Evolutionary conservation across 305 asterid genomes (phyloP), one percentile per base, ranked within the genome.

Genomic region (Nicotiana rustica): DNA sequence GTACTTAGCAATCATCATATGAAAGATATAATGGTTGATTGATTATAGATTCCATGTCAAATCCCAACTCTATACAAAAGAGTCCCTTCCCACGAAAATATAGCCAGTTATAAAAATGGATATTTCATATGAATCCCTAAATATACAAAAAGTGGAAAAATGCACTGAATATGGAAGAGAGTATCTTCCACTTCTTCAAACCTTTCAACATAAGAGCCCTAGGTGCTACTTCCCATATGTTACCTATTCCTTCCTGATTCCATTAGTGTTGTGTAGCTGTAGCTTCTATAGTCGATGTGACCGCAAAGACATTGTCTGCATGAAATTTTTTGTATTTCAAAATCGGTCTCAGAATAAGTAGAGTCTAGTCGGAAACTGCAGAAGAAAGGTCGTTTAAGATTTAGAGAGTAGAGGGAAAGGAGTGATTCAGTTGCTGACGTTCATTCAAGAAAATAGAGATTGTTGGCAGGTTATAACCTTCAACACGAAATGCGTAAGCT

Each of bases 1-100:
- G 62, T 60, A 71, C 14, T 21, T 71, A 19, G 78, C 33, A 70
- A 41, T 44, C 78, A 70, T 44, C 78, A 70, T 70, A 47, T 12
- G 2, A 21, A 47, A 47, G 36, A 47, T 71, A 71, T 47, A 47
- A 19, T 71, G 25, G 25, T 71, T n/a, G 77, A 69, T 1, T 6
- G 10, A 6, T n/a, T 12, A n/a, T 35, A 65, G 69, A 62, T 41
- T 70, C 59, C 78, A 19, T 70, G 55, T 44, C 57, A 49, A 47
- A 73, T 49, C 62, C 59, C 14, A 73, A 73, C 21, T 44, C 61
- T 47, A 44, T 47, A 47, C 67, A 18, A 2, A 61, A 19, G 67
- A 49, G 64, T 49, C 21, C 35, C 19, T 44, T 73, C 52, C 62
- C 79, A 47, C 14, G 25, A 49, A 49, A 49, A 49, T 70, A 19